Percentiles rank a stretch among this genome's conserved stretches.
Conservation (phyloP, 176 grass and related monocot species). For the Coix lacrymajobi region DNA sequence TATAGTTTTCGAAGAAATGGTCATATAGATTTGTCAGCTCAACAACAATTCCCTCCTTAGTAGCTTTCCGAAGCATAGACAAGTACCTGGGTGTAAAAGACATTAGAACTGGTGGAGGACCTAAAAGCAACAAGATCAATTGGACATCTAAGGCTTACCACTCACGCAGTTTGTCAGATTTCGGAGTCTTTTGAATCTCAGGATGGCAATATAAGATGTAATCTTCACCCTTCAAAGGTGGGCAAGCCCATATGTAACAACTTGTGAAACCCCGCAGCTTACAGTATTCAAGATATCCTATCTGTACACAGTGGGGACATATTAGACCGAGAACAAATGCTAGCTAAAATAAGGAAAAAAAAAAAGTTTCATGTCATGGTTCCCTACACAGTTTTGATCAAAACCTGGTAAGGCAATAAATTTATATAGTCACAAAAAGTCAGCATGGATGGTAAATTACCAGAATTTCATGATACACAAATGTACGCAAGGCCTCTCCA, state of each 20-base stretch:
- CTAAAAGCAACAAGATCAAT: not conserved
- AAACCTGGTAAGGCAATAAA: conserved; percentile 7
- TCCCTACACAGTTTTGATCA: conserved; percentile 10
- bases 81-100: conserved; percentile 68
- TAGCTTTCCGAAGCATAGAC: conserved; percentile 92
- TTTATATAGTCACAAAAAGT: conserved; percentile 11
- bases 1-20: too few relatives aligned
- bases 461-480: conserved; percentile 99
- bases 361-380: not conserved
- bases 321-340: conserved; percentile 3
- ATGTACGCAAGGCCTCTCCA: conserved; percentile 88
- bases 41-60: conserved; percentile 87
- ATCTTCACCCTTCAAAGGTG: conserved; percentile 98
- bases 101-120: conserved; percentile 4
- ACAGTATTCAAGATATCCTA: conserved; percentile 99
- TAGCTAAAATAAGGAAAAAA: conserved; percentile 8
- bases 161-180: conserved; percentile 97
- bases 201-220: conserved; percentile 99
- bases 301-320: conserved; percentile 50
- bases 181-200: conserved; percentile 99
- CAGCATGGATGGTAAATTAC: conserved; percentile 36
- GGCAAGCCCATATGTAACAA: conserved; percentile 99
- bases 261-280: conserved; percentile 97
- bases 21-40: conserved; percentile 94
- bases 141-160: conserved; percentile 53